Conservation (phyloP, 106 monocot species). For the Narthecium ossifragum region DNA sequence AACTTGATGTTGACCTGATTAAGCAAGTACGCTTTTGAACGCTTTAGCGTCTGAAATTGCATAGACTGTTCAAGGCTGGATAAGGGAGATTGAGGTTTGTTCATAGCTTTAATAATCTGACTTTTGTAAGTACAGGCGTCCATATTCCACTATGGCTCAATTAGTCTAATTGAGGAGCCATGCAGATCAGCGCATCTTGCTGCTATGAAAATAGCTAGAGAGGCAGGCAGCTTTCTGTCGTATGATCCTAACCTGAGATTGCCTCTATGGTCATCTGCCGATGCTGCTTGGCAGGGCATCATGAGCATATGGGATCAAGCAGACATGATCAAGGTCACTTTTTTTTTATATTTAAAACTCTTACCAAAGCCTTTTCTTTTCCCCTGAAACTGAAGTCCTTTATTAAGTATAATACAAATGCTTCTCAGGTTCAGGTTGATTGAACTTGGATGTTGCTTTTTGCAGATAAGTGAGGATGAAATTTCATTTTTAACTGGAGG, state of each 20-base stretch:
- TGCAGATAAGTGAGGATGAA: conserved; percentile 43
- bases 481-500: conserved; percentile 41
- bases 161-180: conserved; percentile 32
- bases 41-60: too few species aligned
- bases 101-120: too few species aligned
- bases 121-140: conserved; percentile 7
- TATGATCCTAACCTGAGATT: conserved; percentile 31
- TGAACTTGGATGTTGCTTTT: background rate
- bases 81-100: too few species aligned
- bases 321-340: conserved; percentile 37
- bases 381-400: too few species aligned
- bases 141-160: conserved; percentile 28
- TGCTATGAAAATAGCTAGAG: conserved; percentile 23
- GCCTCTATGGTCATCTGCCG: conserved; percentile 18
- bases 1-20: conserved; percentile 30
- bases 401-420: too few species aligned
- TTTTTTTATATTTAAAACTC: background rate
- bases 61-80: too few species aligned
- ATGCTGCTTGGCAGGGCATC: conserved; percentile 25
- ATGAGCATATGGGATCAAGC: conserved; percentile 33
- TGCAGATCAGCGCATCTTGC: conserved; percentile 28
- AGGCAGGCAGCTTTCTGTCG: conserved; percentile 21
- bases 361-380: background rate
- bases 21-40: conserved; percentile 12
- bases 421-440: too few species aligned